A percentile compares a stretch with the other conserved stretches of the same genome.
phyloP scores from a whole-genome alignment of 177 flowering plant species.

The Vitis hybrid region DNA sequence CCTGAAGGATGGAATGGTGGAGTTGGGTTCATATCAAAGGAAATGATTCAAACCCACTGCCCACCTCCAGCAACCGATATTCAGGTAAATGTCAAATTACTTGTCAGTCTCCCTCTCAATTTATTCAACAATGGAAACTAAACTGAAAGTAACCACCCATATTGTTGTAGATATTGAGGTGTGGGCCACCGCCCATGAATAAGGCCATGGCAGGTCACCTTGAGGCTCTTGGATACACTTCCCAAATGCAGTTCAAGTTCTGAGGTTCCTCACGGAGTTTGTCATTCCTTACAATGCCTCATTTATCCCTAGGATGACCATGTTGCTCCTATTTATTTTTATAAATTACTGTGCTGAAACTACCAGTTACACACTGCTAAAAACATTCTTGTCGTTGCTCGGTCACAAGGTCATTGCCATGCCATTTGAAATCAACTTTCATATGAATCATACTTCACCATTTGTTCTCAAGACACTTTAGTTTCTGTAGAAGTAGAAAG shows the following conservation, averaged over 20 bases:
- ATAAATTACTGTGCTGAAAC: background rate
- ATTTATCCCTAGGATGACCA: background rate
- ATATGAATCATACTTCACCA: background rate
- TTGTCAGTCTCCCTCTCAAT: background rate
- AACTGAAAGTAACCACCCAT: background rate
- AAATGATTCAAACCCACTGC: slow-evolving; percentile 77
- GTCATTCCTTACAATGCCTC: background rate
- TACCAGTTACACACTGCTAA: background rate
- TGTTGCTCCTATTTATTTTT: background rate
- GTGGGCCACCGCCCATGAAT: slow-evolving; percentile 93
- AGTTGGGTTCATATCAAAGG: slow-evolving; percentile 80
- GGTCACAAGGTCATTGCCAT: background rate
- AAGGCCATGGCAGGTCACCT: slow-evolving; percentile 87
- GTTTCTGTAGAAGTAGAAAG: background rate
- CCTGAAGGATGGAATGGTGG: slow-evolving; percentile 90
- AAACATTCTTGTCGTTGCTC: background rate
- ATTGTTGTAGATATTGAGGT: slow-evolving; percentile 56
- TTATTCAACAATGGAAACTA: background rate
- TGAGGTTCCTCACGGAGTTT: slow-evolving; percentile 13
- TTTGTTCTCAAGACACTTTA: background rate
- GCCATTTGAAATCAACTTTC: background rate
- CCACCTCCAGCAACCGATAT: slow-evolving; percentile 79
- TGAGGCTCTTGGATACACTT: slow-evolving; percentile 52
- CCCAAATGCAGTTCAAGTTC: slow-evolving; percentile 77
- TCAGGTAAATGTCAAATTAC: slow-evolving; percentile 36